phyloP scores from a whole-genome alignment of 2,329 filamentous ascomycete species.

The Exophiala alcalophila region DNA sequence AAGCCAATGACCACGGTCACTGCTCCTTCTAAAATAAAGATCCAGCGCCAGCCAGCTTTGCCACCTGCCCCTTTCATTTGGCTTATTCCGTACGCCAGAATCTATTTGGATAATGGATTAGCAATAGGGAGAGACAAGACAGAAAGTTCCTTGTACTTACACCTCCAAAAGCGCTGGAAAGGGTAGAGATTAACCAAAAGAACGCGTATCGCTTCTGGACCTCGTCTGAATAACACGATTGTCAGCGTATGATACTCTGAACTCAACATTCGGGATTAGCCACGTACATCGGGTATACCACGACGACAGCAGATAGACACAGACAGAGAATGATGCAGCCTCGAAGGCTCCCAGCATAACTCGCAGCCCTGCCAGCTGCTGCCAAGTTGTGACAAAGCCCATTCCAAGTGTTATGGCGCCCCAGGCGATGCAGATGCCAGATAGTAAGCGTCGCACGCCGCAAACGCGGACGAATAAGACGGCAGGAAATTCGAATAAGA shows the following conservation, averaged over 20 bases:
- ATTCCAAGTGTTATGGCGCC: no score
- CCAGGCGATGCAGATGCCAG: no score
- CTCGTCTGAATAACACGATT: no score
- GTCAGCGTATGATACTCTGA: not conserved
- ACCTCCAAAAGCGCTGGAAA: no score
- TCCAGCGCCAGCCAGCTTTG: conserved; percentile 12
- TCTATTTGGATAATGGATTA: no score
- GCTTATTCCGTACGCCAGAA: conserved; percentile 42
- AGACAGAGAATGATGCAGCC: conserved; percentile 33
- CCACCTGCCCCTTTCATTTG: conserved; percentile 31
- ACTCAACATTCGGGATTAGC: not conserved
- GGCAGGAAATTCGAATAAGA: no score
- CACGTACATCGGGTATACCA: conserved; percentile 34
- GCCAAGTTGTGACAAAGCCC: conserved; percentile 32
- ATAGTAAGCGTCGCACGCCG: no score
- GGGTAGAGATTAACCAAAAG: conserved; percentile 47
- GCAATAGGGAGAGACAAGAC: no score
- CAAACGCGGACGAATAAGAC: no score
- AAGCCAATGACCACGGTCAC: conserved; percentile 28
- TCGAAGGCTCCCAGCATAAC: conserved; percentile 34
- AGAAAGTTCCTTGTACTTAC: no score
- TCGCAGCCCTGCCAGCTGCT: conserved; percentile 29
- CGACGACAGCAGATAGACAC: conserved; percentile 29
- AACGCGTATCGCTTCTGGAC: conserved; percentile 13
- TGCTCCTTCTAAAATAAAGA: conserved; percentile 20